phyloP scores from a whole-genome alignment of 1,284 basidiomycete species.

The Rhodotorula sp. region DNA sequence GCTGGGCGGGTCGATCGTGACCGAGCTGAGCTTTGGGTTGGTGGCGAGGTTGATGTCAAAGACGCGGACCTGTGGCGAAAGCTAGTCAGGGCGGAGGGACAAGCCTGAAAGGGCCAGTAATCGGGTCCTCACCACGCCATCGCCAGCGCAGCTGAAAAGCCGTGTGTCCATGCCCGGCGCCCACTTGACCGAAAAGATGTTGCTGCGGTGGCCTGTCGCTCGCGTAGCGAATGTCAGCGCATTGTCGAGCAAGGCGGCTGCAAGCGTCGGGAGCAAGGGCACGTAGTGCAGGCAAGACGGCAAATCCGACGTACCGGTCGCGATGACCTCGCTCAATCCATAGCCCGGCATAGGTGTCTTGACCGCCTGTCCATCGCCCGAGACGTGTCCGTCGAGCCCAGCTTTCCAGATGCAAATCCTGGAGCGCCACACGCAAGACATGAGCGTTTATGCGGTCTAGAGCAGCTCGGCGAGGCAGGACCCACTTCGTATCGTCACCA shows the following conservation, averaged over 20 bases:
- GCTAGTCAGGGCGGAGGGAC: too few species aligned
- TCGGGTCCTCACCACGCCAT: constrained; percentile 24
- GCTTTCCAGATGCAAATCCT: constrained; percentile 45
- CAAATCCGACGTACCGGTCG: constrained; percentile 14
- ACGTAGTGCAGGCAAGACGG: too few species aligned
- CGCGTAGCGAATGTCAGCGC: background rate
- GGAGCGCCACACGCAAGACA: background rate
- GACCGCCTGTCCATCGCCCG: background rate
- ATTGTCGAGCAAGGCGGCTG: background rate
- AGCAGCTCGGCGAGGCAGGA: too few species aligned
- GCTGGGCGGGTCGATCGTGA: constrained; percentile 53
- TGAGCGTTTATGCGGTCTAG: too few species aligned
- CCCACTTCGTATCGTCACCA: constrained; percentile 44
- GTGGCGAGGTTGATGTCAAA: constrained; percentile 62
- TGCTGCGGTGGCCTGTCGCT: constrained; percentile 70
- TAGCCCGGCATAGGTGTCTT: background rate
- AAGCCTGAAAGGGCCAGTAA: too few species aligned
- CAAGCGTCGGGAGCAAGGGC: background rate
- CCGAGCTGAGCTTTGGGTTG: constrained; percentile 9
- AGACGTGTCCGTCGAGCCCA: constrained; percentile 15
- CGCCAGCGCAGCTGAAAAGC: constrained; percentile 39
- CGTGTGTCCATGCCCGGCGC: constrained; percentile 59
- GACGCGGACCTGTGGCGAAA: constrained; percentile 65
- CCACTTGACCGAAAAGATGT: constrained; percentile 86
- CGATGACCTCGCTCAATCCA: constrained; percentile 27